These are phyloP conservation scores for Emergomyces pasteurianus DNA, from an alignment of 2,329 filamentous ascomycete genomes.

Conservation along the genomic window DNA sequence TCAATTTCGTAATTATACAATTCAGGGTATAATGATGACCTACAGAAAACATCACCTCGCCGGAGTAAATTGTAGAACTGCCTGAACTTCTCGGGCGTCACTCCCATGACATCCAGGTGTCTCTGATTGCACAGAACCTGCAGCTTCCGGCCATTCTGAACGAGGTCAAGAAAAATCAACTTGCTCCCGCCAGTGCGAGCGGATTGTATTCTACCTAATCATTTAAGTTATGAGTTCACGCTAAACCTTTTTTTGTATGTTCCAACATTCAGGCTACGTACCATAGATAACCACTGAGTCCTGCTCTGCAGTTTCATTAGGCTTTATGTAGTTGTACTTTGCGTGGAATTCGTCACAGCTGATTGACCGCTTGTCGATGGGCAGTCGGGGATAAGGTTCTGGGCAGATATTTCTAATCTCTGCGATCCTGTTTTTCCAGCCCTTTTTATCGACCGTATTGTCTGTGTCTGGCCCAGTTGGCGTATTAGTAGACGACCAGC, in stretches of 20 bases:
- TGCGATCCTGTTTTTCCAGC: conserved; percentile 25
- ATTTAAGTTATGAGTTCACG: conserved; percentile 25
- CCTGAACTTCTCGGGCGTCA: conserved; percentile 39
- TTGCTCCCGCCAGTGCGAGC: conserved; percentile 61
- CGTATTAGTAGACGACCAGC: neutral
- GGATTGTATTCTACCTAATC: conserved; percentile 59
- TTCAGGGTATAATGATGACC: conserved; percentile 24
- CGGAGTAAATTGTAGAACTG: conserved; percentile 54
- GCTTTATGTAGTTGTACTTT: conserved; percentile 25
- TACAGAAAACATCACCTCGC: conserved; percentile 75
- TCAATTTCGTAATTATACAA: neutral
- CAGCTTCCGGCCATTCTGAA: conserved; percentile 57
- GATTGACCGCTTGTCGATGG: conserved; percentile 19
- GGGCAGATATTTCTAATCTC: conserved; percentile 24
- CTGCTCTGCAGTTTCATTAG: conserved; percentile 29
- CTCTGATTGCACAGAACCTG: conserved; percentile 66
- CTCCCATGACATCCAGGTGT: conserved; percentile 23
- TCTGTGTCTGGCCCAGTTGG: neutral
- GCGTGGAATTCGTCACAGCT: conserved; percentile 26
- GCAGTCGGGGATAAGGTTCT: conserved; percentile 29
- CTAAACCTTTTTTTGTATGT: conserved; percentile 8
- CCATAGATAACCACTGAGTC: conserved; percentile 31
- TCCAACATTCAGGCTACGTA: conserved; percentile 19
- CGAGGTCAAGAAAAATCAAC: conserved; percentile 73
- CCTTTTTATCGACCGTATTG: conserved; percentile 21